Evolutionary conservation across 2,329 filamentous ascomycete genomes (phyloP).

Genomic region (Epichloe sylvatica): DNA sequence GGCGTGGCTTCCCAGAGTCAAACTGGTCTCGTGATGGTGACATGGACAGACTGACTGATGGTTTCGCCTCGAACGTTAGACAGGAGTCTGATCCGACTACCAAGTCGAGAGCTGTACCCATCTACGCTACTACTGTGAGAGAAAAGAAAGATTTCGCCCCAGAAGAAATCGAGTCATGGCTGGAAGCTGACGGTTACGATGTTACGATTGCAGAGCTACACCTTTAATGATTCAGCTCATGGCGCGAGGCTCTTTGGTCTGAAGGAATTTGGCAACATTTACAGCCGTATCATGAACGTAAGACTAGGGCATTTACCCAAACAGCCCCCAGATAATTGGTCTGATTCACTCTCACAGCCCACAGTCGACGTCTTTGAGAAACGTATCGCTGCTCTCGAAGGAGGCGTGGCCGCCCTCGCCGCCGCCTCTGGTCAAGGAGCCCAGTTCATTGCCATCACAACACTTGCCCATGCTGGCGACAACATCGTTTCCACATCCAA

Average conservation of each 20-base stretch:
- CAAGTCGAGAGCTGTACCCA: constrained; percentile 82
- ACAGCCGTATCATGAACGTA: constrained; percentile 91
- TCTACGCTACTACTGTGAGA: constrained; percentile 72
- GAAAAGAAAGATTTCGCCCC: background rate
- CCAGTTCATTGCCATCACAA: constrained; percentile 77
- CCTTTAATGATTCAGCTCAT: constrained; percentile 92
- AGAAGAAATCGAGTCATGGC: background rate
- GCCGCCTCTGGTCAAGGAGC: constrained; percentile 78
- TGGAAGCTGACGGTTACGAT: background rate
- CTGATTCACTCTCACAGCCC: constrained; percentile 37
- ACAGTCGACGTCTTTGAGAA: constrained; percentile 96
- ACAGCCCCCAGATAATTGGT: background rate
- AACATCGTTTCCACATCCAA: constrained; percentile 88
- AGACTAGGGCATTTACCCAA: constrained; percentile 15
- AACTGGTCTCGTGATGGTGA: too few relatives aligned
- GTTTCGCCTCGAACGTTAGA: constrained; percentile 27
- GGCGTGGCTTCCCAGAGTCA: too few relatives aligned
- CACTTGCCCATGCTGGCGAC: constrained; percentile 76
- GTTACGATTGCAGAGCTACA: constrained; percentile 49
- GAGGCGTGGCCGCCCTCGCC: constrained; percentile 74
- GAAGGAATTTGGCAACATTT: constrained; percentile 96
- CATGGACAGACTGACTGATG: background rate
- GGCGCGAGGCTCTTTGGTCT: constrained; percentile 90
- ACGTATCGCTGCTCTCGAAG: constrained; percentile 87
- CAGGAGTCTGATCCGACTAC: constrained; percentile 69